Base-by-base conservation (phyloP, 2,329 filamentous ascomycete genomes). In the Colletotrichum sp. region DNA sequence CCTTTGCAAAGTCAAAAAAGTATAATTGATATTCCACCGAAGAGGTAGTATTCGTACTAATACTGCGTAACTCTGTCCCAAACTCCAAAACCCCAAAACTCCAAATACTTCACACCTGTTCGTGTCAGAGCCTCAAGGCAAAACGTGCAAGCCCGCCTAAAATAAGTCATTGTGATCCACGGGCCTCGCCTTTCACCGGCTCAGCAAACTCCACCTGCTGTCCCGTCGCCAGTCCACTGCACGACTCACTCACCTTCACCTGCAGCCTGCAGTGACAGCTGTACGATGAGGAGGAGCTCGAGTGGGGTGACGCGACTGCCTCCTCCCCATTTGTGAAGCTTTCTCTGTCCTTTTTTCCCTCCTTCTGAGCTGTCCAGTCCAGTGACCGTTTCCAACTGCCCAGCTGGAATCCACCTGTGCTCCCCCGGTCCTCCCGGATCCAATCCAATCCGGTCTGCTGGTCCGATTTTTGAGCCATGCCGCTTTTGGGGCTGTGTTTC, bases 61-160 rank as follows among this genome's bases (percentile, higher is more conserved):
- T 59, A 30, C 56, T 59, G 56, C 24, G 56, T 13, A 32, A 30
- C 43, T 48, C 18, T 52, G 30, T 36, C 56, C 24, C 16, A 61
- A 30, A 30, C 62, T 30, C 43, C 30, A 18, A 34, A 36, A 38
- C 18, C n/a, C 24, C 18, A 16, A 48, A 26, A 34, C 21, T 13
- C 34, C 16, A 16, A 36, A 34, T 34, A 52, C 34, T 70, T 38
- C 48, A 21, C 68, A 62, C 21, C 56, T 30, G 36, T 68, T 24
- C 12, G 48, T 58, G 65, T 73, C 71, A 34, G 59, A 70, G 71
- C 71, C 71, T 70, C 71, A 65, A 74, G 48, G 32, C 67, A 74
- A 74, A 74, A 65, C 59, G 65, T 16, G 10, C 21, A 34, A 56
- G 12, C 34, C 38, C 63, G 16, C n/a, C 34, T 28, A 59, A 67